These are phyloP conservation scores for Neonectria punicea DNA, from an alignment of 2,329 filamentous ascomycete species.

Conservation along the genomic window DNA sequence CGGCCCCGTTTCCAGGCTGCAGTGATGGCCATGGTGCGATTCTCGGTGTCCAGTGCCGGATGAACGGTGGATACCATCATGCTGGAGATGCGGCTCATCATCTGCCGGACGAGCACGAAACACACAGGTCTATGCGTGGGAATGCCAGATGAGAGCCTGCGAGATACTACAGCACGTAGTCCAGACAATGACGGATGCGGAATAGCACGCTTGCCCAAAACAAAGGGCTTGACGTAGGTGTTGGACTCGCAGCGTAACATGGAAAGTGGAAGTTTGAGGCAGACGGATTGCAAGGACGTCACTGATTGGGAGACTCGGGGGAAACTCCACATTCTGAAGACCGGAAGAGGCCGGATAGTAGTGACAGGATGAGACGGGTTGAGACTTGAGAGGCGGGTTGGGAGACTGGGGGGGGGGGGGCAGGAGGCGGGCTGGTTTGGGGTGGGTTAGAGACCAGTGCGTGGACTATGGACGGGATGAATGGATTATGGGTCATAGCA, in stretches of 20 bases:
- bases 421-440: slow-evolving; percentile 21
- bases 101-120: slow-evolving; percentile 39
- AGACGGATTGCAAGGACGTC: slow-evolving; percentile 3
- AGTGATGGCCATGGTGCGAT: slow-evolving; percentile 20
- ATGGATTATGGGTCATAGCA: not conserved
- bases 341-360: slow-evolving; percentile 23
- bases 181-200: not conserved
- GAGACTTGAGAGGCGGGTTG: slow-evolving; percentile 13
- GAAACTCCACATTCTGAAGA: slow-evolving; percentile 23
- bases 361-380: slow-evolving; percentile 34
- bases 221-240: slow-evolving; percentile 10
- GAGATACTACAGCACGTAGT: not conserved
- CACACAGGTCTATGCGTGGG: slow-evolving; percentile 18
- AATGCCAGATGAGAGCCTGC: slow-evolving; percentile 6
- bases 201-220: not conserved
- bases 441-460: slow-evolving; percentile 17
- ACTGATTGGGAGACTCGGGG: slow-evolving; percentile 14
- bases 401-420: slow-evolving; percentile 23
- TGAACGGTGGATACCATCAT: slow-evolving; percentile 32
- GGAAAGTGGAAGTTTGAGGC: slow-evolving; percentile 12
- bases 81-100: slow-evolving; percentile 24
- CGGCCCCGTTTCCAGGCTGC: not conserved
- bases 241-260: slow-evolving; percentile 12
- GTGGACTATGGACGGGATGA: slow-evolving; percentile 8
- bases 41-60: slow-evolving; percentile 15